Conservation (phyloP, 139 green algal species). For the Asterochloris erici region DNA sequence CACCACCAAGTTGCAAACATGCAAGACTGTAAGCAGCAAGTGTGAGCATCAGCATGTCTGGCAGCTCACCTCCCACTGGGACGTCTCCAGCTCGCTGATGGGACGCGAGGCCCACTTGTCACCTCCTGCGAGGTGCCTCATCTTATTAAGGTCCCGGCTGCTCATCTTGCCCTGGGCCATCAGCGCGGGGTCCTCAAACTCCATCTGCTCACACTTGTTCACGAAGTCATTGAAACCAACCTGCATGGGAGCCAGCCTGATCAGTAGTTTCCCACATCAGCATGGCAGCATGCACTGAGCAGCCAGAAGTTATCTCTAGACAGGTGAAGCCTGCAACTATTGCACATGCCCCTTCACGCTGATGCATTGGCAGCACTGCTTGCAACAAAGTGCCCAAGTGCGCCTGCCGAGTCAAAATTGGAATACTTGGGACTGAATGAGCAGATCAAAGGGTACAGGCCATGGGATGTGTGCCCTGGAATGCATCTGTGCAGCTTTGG, state of each 20-base stretch:
- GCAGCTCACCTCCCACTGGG: slow-evolving; percentile 39
- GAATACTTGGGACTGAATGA: background rate
- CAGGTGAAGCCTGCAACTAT: background rate
- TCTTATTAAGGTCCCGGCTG: slow-evolving; percentile 12
- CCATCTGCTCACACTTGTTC: slow-evolving; percentile 57
- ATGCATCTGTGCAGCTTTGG: too few relatives aligned
- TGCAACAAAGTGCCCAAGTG: background rate
- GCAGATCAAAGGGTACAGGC: too few relatives aligned
- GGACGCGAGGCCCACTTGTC: slow-evolving; percentile 88
- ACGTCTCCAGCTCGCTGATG: slow-evolving; percentile 89
- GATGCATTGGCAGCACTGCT: background rate
- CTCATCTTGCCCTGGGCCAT: slow-evolving; percentile 17
- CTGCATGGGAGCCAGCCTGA: slow-evolving; percentile 7
- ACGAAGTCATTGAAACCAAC: slow-evolving; percentile 81
- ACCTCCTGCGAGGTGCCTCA: background rate
- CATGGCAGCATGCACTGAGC: background rate
- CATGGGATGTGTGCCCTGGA: too few relatives aligned
- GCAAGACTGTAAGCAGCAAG: too few relatives aligned
- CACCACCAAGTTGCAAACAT: too few relatives aligned
- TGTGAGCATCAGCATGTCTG: too few relatives aligned
- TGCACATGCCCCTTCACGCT: background rate
- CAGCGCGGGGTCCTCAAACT: slow-evolving; percentile 35
- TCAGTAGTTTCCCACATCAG: background rate
- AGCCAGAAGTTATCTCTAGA: background rate
- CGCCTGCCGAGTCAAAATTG: background rate